These are phyloP conservation scores for Lodderomyces jiufengensis DNA, from an alignment of 1,139 yeast species.

Conservation along the genomic window DNA sequence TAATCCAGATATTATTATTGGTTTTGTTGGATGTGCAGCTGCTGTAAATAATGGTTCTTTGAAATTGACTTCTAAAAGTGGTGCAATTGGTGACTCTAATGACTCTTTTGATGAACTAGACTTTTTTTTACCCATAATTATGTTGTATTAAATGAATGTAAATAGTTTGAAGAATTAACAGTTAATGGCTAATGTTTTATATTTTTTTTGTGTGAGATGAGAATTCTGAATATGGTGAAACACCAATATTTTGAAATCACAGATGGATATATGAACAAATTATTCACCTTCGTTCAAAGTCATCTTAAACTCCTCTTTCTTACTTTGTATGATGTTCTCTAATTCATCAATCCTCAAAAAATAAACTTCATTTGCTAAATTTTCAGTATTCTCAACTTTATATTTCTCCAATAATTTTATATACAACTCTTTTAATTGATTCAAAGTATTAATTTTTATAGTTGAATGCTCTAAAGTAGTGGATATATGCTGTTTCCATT, in stretches of 20 bases:
- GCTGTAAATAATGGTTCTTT: constrained; percentile 67
- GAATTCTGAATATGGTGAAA: too few species aligned
- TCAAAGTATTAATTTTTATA: constrained; percentile 12
- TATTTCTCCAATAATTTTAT: constrained; percentile 13
- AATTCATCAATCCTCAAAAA: constrained; percentile 18
- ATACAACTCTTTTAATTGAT: constrained; percentile 17
- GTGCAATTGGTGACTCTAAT: constrained; percentile 40
- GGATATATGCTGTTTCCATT: constrained; percentile 18
- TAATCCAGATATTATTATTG: constrained; percentile 64
- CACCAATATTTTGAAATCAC: too few species aligned
- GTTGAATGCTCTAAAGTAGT: constrained; percentile 13
- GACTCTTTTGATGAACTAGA: constrained; percentile 29
- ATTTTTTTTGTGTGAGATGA: too few species aligned
- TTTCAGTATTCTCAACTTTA: constrained; percentile 17
- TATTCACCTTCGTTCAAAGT: constrained; percentile 4
- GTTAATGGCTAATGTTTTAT: too few species aligned
- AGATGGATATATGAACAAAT: too few species aligned
- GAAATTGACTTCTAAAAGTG: constrained; percentile 50
- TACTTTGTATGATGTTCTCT: constrained; percentile 12
- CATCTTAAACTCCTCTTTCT: constrained; percentile 13
- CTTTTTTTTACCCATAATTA: constrained; percentile 30
- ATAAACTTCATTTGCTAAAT: constrained; percentile 20
- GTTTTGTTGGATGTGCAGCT: constrained; percentile 77
- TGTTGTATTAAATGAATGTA: not conserved
- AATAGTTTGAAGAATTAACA: too few species aligned